Percentiles rank a stretch among this genome's conserved stretches.
phyloP scores from a whole-genome alignment of 345 rosid genomes.

The Anacardium occidentale region DNA sequence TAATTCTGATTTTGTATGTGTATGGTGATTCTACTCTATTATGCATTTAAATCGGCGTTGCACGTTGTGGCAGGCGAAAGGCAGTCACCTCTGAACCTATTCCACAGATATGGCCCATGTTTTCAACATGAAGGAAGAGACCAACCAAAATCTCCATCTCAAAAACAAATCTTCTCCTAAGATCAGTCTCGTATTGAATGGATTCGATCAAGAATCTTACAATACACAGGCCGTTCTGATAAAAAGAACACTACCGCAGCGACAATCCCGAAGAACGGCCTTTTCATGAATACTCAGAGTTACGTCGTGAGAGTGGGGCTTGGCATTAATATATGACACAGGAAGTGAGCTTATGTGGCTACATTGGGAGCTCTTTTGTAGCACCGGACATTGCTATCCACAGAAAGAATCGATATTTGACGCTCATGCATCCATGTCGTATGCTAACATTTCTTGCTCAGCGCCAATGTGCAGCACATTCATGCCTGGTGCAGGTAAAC shows the following conservation, averaged over 20 bases:
- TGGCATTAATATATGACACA: conserved; percentile 63
- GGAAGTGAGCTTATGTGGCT: conserved; percentile 76
- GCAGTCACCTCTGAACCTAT: conserved; percentile 47
- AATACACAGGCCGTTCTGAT: conserved; percentile 10
- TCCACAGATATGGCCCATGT: conserved; percentile 76
- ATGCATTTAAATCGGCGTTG: too few species aligned
- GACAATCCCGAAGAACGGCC: conserved; percentile 59
- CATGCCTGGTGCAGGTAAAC: conserved; percentile 38
- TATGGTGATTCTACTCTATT: too few species aligned
- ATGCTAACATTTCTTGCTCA: conserved; percentile 55
- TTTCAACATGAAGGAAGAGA: conserved; percentile 18
- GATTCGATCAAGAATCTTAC: conserved; percentile 46
- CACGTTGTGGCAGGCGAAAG: conserved; percentile 26
- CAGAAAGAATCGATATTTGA: conserved; percentile 52
- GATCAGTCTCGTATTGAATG: conserved; percentile 64
- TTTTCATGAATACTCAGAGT: conserved; percentile 44
- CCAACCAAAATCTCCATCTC: conserved; percentile 27
- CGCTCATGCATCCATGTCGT: conserved; percentile 48
- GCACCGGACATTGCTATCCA: conserved; percentile 35
- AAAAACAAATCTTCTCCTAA: conserved; percentile 41
- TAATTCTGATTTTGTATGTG: background rate
- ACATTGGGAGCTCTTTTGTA: conserved; percentile 51
- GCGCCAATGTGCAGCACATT: conserved; percentile 46
- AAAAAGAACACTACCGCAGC: conserved; percentile 29
- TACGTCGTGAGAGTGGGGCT: conserved; percentile 55